Conservation (phyloP, 78 protist species). For the Protostelium mycophagum region DNA sequence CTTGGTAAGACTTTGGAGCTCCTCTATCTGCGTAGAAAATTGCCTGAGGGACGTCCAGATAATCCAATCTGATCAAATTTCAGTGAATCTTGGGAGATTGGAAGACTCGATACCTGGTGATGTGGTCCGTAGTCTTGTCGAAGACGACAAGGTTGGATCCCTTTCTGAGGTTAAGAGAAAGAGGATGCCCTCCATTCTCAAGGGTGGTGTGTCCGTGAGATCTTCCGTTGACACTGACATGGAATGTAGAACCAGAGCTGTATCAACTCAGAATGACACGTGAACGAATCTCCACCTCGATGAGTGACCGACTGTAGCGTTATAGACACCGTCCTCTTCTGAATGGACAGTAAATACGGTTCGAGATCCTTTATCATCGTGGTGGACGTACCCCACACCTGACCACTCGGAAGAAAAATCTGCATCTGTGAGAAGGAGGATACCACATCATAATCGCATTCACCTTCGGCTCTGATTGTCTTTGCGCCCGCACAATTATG, state of each 20-base stretch:
- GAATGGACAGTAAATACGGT: neutral
- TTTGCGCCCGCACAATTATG: no score
- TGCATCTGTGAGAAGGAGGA: no score
- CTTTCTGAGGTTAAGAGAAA: neutral
- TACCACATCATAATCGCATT: no score
- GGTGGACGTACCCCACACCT: no score
- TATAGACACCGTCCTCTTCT: neutral
- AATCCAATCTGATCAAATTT: neutral
- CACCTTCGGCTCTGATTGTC: no score
- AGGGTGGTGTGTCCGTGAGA: neutral
- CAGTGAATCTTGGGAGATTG: neutral
- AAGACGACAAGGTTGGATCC: neutral
- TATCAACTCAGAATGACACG: neutral
- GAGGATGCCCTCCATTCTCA: neutral
- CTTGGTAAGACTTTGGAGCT: neutral
- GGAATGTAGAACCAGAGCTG: neutral
- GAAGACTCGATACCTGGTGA: neutral
- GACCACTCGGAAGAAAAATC: no score
- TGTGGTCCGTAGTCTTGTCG: neutral
- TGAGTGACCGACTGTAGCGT: neutral
- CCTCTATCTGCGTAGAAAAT: neutral
- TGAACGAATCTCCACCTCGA: neutral
- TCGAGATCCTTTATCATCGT: neutral
- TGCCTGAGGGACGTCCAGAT: neutral
- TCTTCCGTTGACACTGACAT: neutral